Evolutionary conservation across 73 alveolate genomes (phyloP).

Genomic region (Paramecium primaurelia): DNA sequence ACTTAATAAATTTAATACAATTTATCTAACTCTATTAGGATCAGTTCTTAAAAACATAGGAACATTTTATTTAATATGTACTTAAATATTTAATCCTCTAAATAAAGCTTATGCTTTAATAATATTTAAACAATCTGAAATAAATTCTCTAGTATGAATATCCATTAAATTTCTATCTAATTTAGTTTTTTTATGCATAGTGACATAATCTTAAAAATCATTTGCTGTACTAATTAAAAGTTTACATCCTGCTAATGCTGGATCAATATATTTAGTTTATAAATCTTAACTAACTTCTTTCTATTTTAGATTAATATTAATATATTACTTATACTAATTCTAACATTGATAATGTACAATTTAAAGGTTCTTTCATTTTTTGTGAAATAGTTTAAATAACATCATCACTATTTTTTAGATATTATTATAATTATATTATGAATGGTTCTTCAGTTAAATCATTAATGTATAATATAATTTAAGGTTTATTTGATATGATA

Average conservation of each 20-base stretch:
- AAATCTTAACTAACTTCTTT: neutral
- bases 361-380: conserved; percentile 1
- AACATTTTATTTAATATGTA: neutral
- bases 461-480: neutral
- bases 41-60: conserved; percentile 28
- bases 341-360: neutral
- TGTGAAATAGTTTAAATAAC: neutral
- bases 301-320: neutral
- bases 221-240: neutral
- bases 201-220: neutral
- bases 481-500: neutral
- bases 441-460: conserved; percentile 11
- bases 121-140: neutral
- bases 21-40: conserved; percentile 35
- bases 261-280: neutral
- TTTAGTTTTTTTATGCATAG: neutral
- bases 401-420: neutral
- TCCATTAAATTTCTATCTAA: neutral
- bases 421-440: neutral
- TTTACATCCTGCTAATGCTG: conserved; percentile 25
- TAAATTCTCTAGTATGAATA: neutral
- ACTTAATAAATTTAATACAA: neutral
- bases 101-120: neutral
- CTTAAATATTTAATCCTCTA: neutral
- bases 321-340: neutral